These are phyloP conservation scores for Nakazawaea peltata DNA, from an alignment of 805 yeast species.

Conservation along the genomic window DNA sequence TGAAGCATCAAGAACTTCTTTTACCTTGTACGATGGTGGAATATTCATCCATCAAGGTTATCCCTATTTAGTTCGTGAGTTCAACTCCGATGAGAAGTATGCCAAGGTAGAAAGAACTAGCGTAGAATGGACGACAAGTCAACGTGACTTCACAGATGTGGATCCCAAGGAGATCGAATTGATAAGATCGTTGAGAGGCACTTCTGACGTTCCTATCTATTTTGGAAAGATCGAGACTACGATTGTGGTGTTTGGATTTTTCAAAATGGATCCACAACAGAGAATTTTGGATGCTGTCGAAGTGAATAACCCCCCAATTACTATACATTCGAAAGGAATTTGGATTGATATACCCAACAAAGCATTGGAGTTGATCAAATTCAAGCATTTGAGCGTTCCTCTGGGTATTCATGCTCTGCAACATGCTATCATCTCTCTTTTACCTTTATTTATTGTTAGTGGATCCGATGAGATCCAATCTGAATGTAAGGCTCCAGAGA, in stretches of 20 bases:
- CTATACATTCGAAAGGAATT: conserved; percentile 64
- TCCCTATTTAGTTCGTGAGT: conserved; percentile 79
- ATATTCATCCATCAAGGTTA: conserved; percentile 91
- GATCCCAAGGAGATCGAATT: conserved; percentile 74
- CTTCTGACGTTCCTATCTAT: conserved; percentile 48
- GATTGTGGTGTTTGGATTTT: conserved; percentile 83
- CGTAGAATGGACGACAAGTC: conserved; percentile 91
- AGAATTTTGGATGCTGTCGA: conserved; percentile 91
- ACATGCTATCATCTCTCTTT: conserved; percentile 75
- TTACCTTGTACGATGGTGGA: conserved; percentile 87
- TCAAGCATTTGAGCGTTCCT: conserved; percentile 60
- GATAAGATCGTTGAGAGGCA: conserved; percentile 46
- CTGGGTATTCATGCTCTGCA: conserved; percentile 97
- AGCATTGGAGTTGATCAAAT: conserved; percentile 51
- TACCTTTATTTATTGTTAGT: conserved; percentile 67
- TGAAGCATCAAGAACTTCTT: conserved; percentile 82
- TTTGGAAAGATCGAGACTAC: conserved; percentile 72
- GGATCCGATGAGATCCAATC: conserved; percentile 76
- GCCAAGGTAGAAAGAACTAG: conserved; percentile 85
- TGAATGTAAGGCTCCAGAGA: conserved; percentile 97
- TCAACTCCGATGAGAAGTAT: conserved; percentile 66
- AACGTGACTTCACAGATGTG: conserved; percentile 87
- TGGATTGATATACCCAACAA: conserved; percentile 81
- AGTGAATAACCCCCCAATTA: conserved; percentile 80
- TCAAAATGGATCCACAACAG: conserved; percentile 69